phyloP scores from a whole-genome alignment of 2,329 filamentous ascomycete species.

The Drechslerella coelobrocha region DNA sequence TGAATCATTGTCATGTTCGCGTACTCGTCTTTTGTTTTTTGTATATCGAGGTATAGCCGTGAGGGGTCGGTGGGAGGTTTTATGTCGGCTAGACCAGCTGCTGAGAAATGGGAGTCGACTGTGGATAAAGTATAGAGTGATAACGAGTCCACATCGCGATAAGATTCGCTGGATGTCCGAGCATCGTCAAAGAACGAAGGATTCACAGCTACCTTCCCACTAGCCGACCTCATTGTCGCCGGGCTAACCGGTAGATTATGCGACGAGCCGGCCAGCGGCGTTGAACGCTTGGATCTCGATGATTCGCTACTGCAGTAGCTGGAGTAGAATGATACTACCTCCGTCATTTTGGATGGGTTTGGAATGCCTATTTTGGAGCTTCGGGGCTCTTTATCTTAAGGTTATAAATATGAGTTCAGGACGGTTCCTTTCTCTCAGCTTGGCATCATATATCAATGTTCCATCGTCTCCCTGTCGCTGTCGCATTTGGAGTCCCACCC shows the following conservation, averaged over 20 bases:
- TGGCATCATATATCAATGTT: not conserved
- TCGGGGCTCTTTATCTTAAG: not conserved
- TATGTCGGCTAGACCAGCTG: conserved; percentile 28
- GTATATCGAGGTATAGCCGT: conserved; percentile 39
- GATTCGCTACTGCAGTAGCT: conserved; percentile 24
- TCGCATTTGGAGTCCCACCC: not conserved
- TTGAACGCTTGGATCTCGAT: conserved; percentile 25
- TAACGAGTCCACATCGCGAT: conserved; percentile 24
- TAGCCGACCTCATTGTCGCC: conserved; percentile 16
- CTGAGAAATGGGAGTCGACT: conserved; percentile 46
- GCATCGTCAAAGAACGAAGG: conserved; percentile 44
- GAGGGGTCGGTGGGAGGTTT: conserved; percentile 39
- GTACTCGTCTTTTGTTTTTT: conserved; percentile 35
- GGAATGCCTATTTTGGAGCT: not conserved
- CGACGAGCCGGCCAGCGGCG: conserved; percentile 12
- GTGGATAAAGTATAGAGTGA: conserved; percentile 38
- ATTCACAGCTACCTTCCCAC: conserved; percentile 40
- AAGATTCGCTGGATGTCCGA: conserved; percentile 24
- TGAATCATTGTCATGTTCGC: conserved; percentile 27
- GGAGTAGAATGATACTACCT: conserved; percentile 42
- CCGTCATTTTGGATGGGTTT: conserved; percentile 25
- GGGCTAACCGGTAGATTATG: not conserved
- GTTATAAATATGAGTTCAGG: not conserved
- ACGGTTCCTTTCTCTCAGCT: not conserved
- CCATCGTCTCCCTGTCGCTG: conserved; percentile 3